Evolutionary conservation across 2,329 filamentous ascomycete species (phyloP).

Genomic region (Aspergillus sp.): DNA sequence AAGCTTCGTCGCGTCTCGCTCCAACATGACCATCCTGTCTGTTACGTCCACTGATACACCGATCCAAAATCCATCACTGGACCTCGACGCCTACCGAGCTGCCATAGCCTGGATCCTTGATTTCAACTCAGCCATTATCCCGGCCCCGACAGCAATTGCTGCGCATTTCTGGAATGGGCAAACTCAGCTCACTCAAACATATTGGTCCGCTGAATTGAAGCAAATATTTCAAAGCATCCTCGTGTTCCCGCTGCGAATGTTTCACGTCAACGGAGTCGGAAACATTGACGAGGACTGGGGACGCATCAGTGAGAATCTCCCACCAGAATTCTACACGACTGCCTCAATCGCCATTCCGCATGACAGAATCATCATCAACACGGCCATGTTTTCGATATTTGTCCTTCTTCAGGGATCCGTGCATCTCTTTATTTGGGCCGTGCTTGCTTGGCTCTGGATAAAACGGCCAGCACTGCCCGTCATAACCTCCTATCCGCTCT

Average conservation of each 20-base stretch:
- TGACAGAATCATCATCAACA: conserved; percentile 5
- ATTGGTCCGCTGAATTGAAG: background rate
- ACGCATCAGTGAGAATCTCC: background rate
- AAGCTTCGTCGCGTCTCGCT: background rate
- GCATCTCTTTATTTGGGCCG: background rate
- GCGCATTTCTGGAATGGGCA: background rate
- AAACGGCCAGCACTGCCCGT: background rate
- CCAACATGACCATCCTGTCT: background rate
- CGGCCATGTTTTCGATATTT: background rate
- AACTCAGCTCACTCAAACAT: background rate
- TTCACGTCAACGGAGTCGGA: background rate
- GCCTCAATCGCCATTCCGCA: conserved; percentile 1
- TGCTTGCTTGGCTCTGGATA: background rate
- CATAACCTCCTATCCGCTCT: conserved; percentile 1
- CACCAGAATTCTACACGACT: background rate
- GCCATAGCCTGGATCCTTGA: background rate
- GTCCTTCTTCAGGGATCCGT: background rate
- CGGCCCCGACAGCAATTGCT: background rate
- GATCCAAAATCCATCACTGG: background rate
- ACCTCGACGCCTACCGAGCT: background rate
- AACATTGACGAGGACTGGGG: background rate
- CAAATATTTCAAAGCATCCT: background rate
- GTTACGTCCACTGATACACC: background rate
- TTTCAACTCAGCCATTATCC: background rate
- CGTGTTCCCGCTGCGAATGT: background rate